A percentile compares a stretch with the other conserved stretches of the same genome.
phyloP scores from a whole-genome alignment of 2,329 filamentous ascomycete species.

The Dothiorella sarmentorum region DNA sequence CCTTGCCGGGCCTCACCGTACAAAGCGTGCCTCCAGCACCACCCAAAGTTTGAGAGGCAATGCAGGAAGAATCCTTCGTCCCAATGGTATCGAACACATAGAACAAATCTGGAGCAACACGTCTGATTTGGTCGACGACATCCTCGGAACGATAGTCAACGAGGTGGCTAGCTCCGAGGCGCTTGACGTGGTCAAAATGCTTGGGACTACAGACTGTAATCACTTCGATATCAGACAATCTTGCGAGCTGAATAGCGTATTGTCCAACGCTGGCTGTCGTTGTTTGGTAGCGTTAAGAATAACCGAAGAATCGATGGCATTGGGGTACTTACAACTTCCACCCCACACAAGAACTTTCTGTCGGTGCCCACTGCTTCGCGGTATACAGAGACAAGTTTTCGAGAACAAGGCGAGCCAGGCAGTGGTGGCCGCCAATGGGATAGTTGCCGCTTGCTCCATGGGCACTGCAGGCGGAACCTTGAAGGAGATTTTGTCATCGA shows the following conservation, averaged over 20 bases:
- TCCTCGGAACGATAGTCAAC: conserved; percentile 42
- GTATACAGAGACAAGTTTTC: conserved; percentile 35
- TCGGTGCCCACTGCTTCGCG: conserved; percentile 19
- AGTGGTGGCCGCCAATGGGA: conserved; percentile 41
- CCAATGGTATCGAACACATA: conserved; percentile 47
- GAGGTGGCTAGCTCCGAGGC: conserved; percentile 30
- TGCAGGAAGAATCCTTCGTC: conserved; percentile 33
- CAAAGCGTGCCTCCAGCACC: conserved; percentile 34
- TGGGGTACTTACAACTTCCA: conserved; percentile 39
- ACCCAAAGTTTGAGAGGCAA: conserved; percentile 32
- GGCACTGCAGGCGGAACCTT: conserved; percentile 34
- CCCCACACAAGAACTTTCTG: conserved; percentile 43
- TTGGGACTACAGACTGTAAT: conserved; percentile 37
- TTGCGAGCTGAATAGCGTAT: conserved; percentile 45
- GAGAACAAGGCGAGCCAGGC: conserved; percentile 42
- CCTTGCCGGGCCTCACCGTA: conserved; percentile 43
- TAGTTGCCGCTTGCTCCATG: conserved; percentile 37
- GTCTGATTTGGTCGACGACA: conserved; percentile 36
- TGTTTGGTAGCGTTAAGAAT: no score
- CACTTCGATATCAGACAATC: conserved; percentile 40
- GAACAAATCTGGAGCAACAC: conserved; percentile 31
- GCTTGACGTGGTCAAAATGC: conserved; percentile 30
- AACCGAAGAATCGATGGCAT: conserved; percentile 22
- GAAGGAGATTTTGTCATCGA: conserved; percentile 43
- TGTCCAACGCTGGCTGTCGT: conserved; percentile 40